Evolutionary conservation across 2,329 filamentous ascomycete genomes (phyloP), one percentile per base, ranked within the genome.

Genomic region (Ophiocordyceps camponoti-floridani): DNA sequence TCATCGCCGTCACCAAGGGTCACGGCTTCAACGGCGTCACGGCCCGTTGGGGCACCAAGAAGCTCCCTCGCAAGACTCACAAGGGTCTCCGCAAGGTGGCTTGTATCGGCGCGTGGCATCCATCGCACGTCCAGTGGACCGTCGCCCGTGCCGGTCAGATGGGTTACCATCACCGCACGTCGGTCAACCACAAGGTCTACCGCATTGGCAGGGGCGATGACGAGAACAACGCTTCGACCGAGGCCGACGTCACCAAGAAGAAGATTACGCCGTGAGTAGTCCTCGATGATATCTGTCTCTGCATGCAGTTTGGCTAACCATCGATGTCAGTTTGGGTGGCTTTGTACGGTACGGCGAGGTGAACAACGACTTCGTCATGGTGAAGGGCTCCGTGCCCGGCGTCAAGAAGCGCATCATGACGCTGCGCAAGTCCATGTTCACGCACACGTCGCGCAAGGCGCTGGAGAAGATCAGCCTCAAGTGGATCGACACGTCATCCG

Each of bases 81-180:
- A 98, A 98, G 83, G 91, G 91, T 94, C 87, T 98, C 65, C 83
- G 91, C 65, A 98, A 98, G 84, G 89, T 98, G 61, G 91, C 91
- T 65, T 98, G 91, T 94, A 98, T 98, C 70, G 91, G 91, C 84
- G 91, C 91, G 61, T 98, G 91, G 91, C 91, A 98, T 78, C 91
- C 91, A 65, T 87, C 84, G 71, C 91, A 98, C 86, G 91, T 98
- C 71, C 91, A 98, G 77, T 98, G 91, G 91, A 98, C 91, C 68
- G 91, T 98, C 75, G 91, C 89, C 66, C 91, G 91, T 84, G 91
- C 91, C 55, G 91, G 91, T 94, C 91, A 98, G 76, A 79, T 81
- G 71, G 91, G 91, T 78, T 98, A 98, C 82, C 91, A 98, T 70
- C 91, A 98, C 77, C 88, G 91, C 83, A 98, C 91, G 64, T 96